Evolutionary conservation across 1,139 yeast genomes (phyloP).

Genomic region (Williopsis jadinii): DNA sequence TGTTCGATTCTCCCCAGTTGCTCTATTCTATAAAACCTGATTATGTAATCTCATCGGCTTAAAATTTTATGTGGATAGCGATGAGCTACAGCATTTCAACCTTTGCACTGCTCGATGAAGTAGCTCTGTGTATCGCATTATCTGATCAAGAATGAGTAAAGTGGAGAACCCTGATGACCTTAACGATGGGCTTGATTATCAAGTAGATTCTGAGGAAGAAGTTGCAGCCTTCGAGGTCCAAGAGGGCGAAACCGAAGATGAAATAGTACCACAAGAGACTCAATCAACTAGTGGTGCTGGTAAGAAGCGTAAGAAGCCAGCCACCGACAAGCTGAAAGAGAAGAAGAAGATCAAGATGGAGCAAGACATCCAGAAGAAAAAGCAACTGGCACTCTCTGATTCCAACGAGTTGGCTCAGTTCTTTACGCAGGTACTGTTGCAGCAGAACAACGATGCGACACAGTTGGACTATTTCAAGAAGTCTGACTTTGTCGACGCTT

Average conservation of each 20-base stretch:
- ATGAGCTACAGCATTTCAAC: no score
- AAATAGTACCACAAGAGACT: conserved; percentile 3
- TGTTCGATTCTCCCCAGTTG: no score
- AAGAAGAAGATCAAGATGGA: conserved; percentile 21
- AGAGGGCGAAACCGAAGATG: conserved; percentile 19
- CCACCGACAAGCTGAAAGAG: conserved; percentile 21
- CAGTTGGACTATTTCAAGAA: conserved; percentile 23
- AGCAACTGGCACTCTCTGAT: conserved; percentile 9
- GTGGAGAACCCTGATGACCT: conserved; percentile 19
- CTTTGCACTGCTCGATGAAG: no score
- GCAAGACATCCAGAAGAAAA: conserved; percentile 18
- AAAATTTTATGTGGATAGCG: no score
- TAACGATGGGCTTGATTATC: conserved; percentile 22
- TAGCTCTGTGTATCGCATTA: background rate
- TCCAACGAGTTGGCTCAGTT: conserved; percentile 17
- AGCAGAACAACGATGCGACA: conserved; percentile 17
- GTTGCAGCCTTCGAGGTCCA: conserved; percentile 18
- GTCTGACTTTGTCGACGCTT: conserved; percentile 22
- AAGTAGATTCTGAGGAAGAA: conserved; percentile 21
- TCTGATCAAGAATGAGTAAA: conserved; percentile 2
- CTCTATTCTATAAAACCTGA: no score
- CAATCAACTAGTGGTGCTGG: background rate
- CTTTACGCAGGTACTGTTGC: conserved; percentile 19
- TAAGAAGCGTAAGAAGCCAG: conserved; percentile 20
- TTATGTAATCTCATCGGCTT: no score